These are phyloP conservation scores for Lathyrus oleraceus DNA, from an alignment of 306 rosid species.

Conservation along the genomic window DNA sequence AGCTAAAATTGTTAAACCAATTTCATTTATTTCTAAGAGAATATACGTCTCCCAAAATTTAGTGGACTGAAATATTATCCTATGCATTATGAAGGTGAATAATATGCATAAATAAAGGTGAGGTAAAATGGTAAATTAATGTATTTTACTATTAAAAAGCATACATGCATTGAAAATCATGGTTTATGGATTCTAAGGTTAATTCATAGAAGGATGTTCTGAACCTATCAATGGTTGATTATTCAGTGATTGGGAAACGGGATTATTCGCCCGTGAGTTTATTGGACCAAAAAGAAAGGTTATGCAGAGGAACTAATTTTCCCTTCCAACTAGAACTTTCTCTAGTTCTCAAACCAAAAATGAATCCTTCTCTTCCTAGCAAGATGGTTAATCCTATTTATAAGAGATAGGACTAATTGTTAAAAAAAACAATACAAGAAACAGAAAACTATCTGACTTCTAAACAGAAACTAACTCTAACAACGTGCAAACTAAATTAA, in stretches of 20 bases:
- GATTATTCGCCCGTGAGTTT: neutral
- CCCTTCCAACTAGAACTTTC: neutral
- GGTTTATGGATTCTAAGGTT: neutral
- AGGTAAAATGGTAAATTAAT: neutral
- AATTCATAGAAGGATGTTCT: neutral
- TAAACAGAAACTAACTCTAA: neutral
- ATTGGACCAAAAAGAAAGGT: neutral
- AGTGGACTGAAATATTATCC: neutral
- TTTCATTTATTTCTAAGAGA: slow-evolving; percentile 25
- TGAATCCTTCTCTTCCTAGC: neutral
- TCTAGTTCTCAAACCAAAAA: neutral
- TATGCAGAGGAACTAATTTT: neutral
- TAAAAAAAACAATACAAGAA: neutral
- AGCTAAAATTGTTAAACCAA: slow-evolving; percentile 19
- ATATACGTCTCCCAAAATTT: slow-evolving; percentile 13
- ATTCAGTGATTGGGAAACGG: neutral
- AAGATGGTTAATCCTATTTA: neutral
- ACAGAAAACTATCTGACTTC: neutral
- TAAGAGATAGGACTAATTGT: neutral
- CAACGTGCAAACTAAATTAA: neutral
- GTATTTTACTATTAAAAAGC: neutral
- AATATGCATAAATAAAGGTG: neutral
- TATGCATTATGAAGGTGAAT: neutral
- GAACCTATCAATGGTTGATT: neutral
- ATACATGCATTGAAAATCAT: neutral